Evolutionary conservation across 108 stramenopile genomes (phyloP).

Genomic region (Halocafeteria seosinensis): DNA sequence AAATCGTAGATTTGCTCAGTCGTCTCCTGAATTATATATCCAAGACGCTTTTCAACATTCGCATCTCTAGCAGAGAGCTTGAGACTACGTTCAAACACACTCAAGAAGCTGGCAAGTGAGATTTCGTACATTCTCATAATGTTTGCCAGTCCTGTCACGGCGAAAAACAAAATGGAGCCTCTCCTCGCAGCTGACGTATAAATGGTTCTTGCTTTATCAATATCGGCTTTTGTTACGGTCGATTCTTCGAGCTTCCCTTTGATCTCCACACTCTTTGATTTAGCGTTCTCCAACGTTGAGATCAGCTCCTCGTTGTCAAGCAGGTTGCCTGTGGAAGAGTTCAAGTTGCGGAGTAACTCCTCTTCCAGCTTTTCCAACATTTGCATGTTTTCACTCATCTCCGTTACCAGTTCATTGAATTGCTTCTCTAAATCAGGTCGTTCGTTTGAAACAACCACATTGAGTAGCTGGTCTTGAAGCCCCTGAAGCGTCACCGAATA

Average conservation of each 20-base stretch:
- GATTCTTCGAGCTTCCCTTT: conserved; percentile 38
- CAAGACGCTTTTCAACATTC: conserved; percentile 34
- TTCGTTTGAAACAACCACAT: conserved; percentile 49
- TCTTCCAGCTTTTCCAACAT: conserved; percentile 41
- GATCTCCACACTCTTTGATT: conserved; percentile 43
- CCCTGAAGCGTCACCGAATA: conserved; percentile 50
- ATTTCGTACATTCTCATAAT: conserved; percentile 54
- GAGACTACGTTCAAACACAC: conserved; percentile 41
- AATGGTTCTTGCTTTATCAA: conserved; percentile 29
- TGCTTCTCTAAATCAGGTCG: conserved; percentile 44
- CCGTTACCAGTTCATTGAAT: conserved; percentile 32
- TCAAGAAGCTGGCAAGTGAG: conserved; percentile 40
- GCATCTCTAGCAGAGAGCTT: conserved; percentile 40
- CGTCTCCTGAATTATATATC: conserved; percentile 37
- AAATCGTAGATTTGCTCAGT: conserved; percentile 47
- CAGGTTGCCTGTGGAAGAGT: conserved; percentile 37
- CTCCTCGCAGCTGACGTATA: conserved; percentile 49
- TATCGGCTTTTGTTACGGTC: conserved; percentile 41
- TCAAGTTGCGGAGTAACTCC: conserved; percentile 36
- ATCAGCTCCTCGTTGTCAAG: conserved; percentile 50
- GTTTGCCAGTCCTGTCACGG: conserved; percentile 29
- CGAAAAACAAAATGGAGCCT: conserved; percentile 51
- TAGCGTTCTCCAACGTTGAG: conserved; percentile 45
- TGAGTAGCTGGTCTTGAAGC: conserved; percentile 46
- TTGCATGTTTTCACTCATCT: conserved; percentile 43